Conservation (phyloP, 306 rosid species). For the Corylus avellana region DNA sequence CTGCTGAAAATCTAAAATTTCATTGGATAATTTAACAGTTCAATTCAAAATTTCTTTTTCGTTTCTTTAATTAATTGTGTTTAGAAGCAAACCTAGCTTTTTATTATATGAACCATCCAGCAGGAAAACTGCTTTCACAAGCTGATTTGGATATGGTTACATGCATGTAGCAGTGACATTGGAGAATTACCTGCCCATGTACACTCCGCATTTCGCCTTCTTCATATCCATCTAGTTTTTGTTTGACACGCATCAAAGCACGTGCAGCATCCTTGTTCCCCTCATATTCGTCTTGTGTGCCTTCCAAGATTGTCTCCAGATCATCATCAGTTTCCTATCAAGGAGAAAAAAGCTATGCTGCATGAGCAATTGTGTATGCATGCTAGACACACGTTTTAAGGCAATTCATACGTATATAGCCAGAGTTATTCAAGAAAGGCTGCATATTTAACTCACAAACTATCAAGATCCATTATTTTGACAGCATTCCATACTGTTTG, state of each 20-base stretch:
- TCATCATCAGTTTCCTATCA: constrained; percentile 78
- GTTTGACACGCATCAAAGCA: constrained; percentile 88
- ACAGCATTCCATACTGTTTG: background rate
- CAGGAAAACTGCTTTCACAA: background rate
- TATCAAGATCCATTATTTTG: background rate
- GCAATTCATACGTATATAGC: background rate
- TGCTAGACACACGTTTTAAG: constrained; percentile 13
- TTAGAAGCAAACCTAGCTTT: background rate
- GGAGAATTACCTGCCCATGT: constrained; percentile 76
- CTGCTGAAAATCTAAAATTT: background rate
- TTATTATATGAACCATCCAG: background rate
- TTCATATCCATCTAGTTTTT: constrained; percentile 93
- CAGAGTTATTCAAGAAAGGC: background rate
- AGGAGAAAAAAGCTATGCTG: constrained; percentile 21
- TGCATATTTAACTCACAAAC: background rate
- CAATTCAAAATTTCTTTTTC: background rate
- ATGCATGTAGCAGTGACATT: constrained; percentile 10
- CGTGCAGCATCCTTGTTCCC: constrained; percentile 97
- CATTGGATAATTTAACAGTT: background rate
- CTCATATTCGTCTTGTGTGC: constrained; percentile 64
- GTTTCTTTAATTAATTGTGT: background rate
- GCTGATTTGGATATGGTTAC: background rate
- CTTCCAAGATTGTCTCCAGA: constrained; percentile 64
- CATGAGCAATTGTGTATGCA: constrained; percentile 19
- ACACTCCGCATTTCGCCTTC: constrained; percentile 92